Evolutionary conservation across 257 asterid genomes (phyloP), one percentile per base, ranked within the genome.

Genomic region (Salvia rosmarinus): DNA sequence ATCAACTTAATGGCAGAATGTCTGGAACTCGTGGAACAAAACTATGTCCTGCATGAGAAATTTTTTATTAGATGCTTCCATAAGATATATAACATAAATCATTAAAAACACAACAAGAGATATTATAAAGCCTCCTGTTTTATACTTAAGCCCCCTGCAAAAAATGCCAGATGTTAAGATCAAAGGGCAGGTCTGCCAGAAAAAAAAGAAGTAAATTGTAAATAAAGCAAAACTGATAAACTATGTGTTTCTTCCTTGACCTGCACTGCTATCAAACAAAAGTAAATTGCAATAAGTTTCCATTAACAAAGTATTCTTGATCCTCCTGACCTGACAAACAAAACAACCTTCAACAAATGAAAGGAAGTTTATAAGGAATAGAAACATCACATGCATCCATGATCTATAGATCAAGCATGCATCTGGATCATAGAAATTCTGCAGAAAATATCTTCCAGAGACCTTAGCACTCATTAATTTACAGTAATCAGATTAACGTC

Each of bases 121-220:
- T 56, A 66, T 73, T 35, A 40, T 67, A 58, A 74, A 84, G 78
- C 79, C 79, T 81, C 76, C 80, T 68, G 80, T 64, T 68, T 71
- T 50, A 76, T 80, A 70, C 72, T 66, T 63, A 71, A 78, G 30
- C 49, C 52, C 46, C 91, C 95, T 88, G 95, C 90, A 86, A 83
- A 81, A 77, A 69, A 17, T 30, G 78, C 76, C 65, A 76, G 73
- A 62, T 17, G 71, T 80, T 69, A 79, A 85, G 67, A 75, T 42
- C 59, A 37, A 44, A n/a, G 65, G 32, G 54, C 17, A 32, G 59
- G 37, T 67, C 30, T 66, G 68, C 60, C 59, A 55, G 61, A 28
- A 57, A 10, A 28, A 13, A 34, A 13, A 56, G 30, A 25, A 56
- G 4, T n/a, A 23, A 12, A 23, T 35, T n/a, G 68, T 35, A 69